These are phyloP conservation scores for Chrysoporthe puriensis DNA, from an alignment of 2,329 filamentous ascomycete species.

Conservation along the genomic window DNA sequence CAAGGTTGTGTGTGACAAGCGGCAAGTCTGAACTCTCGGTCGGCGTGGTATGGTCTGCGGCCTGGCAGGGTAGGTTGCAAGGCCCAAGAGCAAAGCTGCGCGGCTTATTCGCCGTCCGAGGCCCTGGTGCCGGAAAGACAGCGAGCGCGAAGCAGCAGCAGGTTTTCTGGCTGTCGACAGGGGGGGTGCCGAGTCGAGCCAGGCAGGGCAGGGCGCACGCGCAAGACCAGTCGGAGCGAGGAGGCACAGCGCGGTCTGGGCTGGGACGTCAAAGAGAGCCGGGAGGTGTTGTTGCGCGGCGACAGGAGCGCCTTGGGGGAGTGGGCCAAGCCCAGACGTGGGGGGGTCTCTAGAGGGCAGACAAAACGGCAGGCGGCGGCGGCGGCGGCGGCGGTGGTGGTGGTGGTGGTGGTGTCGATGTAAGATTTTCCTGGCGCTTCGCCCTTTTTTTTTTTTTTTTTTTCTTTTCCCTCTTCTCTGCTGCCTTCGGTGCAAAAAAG, in stretches of 20 bases:
- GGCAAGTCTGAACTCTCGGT: background rate
- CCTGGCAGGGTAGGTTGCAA: background rate
- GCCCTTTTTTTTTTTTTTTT: background rate
- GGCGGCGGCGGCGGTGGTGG: background rate
- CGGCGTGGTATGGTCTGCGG: background rate
- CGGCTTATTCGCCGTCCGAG: slow-evolving; percentile 20
- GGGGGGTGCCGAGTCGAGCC: slow-evolving; percentile 3
- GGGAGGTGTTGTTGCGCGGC: slow-evolving; percentile 17
- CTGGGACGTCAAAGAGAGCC: slow-evolving; percentile 26
- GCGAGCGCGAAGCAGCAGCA: background rate
- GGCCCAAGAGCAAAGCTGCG: slow-evolving; percentile 10
- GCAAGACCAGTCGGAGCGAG: slow-evolving; percentile 8
- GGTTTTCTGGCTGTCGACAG: slow-evolving; percentile 32
- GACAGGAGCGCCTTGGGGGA: slow-evolving; percentile 26
- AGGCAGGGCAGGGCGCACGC: slow-evolving; percentile 4
- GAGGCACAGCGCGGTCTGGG: background rate
- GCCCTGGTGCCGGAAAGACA: slow-evolving; percentile 14
- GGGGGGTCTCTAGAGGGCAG: slow-evolving; percentile 17
- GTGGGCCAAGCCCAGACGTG: slow-evolving; percentile 27
- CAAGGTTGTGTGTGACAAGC: background rate
- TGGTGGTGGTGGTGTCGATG: slow-evolving; percentile 1
- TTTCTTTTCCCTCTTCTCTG: background rate
- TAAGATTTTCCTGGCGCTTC: background rate
- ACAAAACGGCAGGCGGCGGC: slow-evolving; percentile 28
- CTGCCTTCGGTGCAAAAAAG: background rate